Evolutionary conservation across 768 basidiomycete species (phyloP), one percentile per base, ranked within the genome.

Genomic region (Boletus barrowsii): DNA sequence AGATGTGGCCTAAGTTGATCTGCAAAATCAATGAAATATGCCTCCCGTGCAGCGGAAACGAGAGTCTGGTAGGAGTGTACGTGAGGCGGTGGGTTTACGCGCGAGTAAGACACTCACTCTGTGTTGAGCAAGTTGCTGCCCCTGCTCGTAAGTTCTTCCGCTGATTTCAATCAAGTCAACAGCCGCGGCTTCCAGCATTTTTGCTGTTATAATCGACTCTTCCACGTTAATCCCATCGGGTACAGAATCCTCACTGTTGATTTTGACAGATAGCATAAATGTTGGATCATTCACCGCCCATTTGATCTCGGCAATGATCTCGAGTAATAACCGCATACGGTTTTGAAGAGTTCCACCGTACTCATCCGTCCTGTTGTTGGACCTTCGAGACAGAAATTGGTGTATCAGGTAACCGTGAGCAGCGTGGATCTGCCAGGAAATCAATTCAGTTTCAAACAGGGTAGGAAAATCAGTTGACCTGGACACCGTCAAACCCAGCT

Each of bases 401-500:
- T 83, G 76, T 6, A 78, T 13, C 20, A 79, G 54, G 57, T 72
- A 76, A 1, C 77, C 76, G 51, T 79, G 78, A 48, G 74, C 76
- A 51, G 68, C 69, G 53, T 76, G 79, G 42, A 81, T 62, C 73
- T 78, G 15, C 1, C 13, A 20, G 15, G n/a, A 10, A 40, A 1
- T 4, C 14, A 13, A 8, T 8, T 29, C 29, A 29, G 29, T 8
- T 39, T 4, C 13, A 4, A 14, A 36, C 10, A 26, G 22, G 24
- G 15, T 11, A 6, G n/a, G 13, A 18, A 26, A 26, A 37, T 44
- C 14, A 10, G 3, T 29, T 56, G 41, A 78, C 70, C 69, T 85
- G 82, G 5, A 82, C 73, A 14, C 86, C 88, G 55, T 90, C 87
- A 57, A 89, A 89, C 0, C 84, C 87, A 26, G 87, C 86, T 20